These are phyloP conservation scores for Raffaelea deltoideospora DNA, from an alignment of 2,329 filamentous ascomycete genomes.

Conservation along the genomic window DNA sequence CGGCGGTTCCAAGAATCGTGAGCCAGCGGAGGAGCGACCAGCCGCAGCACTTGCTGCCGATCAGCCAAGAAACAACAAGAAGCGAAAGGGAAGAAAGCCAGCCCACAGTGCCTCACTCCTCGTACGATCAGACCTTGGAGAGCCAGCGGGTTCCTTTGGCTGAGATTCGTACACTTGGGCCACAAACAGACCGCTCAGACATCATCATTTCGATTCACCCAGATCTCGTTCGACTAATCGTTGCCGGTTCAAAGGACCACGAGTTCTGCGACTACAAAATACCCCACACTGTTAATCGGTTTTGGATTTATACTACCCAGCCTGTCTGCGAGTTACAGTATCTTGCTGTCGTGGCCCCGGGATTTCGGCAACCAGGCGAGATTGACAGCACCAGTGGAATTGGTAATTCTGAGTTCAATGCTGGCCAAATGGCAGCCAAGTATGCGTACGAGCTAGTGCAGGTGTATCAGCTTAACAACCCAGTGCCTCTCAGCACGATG, in stretches of 20 bases:
- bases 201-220: slow-evolving; percentile 35
- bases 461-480: slow-evolving; percentile 48
- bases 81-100: neutral
- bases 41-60: neutral
- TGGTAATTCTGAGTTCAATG: slow-evolving; percentile 38
- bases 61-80: neutral
- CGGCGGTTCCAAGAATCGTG: no score
- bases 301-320: slow-evolving; percentile 44
- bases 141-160: slow-evolving; percentile 37
- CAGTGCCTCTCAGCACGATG: slow-evolving; percentile 35
- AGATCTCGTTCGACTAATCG: slow-evolving; percentile 31
- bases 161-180: slow-evolving; percentile 29
- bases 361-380: slow-evolving; percentile 28
- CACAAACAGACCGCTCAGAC: slow-evolving; percentile 34
- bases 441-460: slow-evolving; percentile 39
- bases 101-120: neutral
- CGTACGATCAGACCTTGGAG: slow-evolving; percentile 20
- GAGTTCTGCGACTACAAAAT: slow-evolving; percentile 42
- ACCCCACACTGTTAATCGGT: slow-evolving; percentile 36
- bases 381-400: slow-evolving; percentile 27
- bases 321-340: slow-evolving; percentile 36
- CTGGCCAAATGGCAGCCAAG: slow-evolving; percentile 17
- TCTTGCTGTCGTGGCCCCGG: slow-evolving; percentile 38
- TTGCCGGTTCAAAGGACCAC: slow-evolving; percentile 34
- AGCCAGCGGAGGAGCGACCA: neutral